Conservation (phyloP, 2,329 filamentous ascomycete genomes). For the Fusarium pseudonygamai region DNA sequence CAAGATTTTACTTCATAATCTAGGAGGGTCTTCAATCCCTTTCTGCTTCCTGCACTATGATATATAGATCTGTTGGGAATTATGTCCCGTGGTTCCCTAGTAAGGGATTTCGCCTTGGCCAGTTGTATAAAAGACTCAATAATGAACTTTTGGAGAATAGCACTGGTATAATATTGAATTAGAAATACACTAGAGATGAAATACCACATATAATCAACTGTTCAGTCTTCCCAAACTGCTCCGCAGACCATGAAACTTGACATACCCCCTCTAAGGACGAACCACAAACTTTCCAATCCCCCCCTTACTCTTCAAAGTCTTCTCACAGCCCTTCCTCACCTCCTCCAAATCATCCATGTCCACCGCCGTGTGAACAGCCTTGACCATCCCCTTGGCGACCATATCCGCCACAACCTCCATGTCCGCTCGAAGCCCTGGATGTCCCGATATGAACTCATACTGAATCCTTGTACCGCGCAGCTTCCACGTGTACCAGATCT, state of each 20-base stretch:
- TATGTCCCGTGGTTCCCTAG: no score
- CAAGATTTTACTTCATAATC: no score
- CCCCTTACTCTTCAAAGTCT: constrained; percentile 45
- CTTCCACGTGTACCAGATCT: constrained; percentile 54
- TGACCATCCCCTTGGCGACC: constrained; percentile 55
- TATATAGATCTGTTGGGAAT: no score
- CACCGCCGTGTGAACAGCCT: constrained; percentile 53
- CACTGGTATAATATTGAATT: no score
- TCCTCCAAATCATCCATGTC: constrained; percentile 55
- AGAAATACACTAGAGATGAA: no score
- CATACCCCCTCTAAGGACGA: constrained; percentile 11
- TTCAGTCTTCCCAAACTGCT: background rate
- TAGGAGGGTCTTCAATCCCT: no score
- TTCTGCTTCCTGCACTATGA: no score
- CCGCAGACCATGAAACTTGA: background rate
- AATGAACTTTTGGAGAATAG: no score
- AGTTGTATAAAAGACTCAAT: no score
- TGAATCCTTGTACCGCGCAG: constrained; percentile 56
- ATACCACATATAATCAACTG: no score
- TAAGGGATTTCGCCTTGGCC: no score
- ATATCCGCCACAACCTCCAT: constrained; percentile 53
- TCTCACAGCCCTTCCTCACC: constrained; percentile 53
- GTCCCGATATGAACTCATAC: constrained; percentile 57
- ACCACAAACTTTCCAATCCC: constrained; percentile 45
- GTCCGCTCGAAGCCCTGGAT: constrained; percentile 53